Evolutionary conservation across 2,329 filamentous ascomycete genomes (phyloP).

Genomic region (Claviceps sp.): DNA sequence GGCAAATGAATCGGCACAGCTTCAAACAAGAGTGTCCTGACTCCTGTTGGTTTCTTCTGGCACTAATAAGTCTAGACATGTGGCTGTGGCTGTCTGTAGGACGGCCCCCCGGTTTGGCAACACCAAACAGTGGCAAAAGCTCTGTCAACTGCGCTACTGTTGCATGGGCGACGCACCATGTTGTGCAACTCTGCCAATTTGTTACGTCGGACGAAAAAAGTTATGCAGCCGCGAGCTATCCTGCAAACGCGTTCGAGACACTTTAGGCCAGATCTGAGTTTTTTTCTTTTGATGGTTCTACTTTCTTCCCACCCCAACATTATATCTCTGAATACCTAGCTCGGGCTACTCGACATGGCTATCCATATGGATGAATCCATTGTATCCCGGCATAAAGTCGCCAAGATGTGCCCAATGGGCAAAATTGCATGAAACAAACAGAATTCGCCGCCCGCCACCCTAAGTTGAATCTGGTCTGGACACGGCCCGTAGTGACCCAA

Average conservation of each 20-base stretch:
- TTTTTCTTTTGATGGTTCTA: not conserved
- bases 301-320: not conserved
- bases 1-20: too few relatives aligned
- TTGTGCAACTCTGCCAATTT: slow-evolving; percentile 3
- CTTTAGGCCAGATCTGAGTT: not conserved
- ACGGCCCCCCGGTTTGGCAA: not conserved
- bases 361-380: not conserved
- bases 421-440: not conserved
- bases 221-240: slow-evolving; percentile 2
- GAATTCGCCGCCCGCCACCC: not conserved
- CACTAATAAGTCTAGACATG: too few relatives aligned
- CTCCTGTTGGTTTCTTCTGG: too few relatives aligned
- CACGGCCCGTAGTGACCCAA: not conserved
- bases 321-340: too few relatives aligned
- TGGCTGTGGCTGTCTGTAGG: too few relatives aligned
- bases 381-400: not conserved
- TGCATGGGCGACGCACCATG: slow-evolving; percentile 1
- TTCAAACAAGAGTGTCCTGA: too few relatives aligned
- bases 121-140: not conserved
- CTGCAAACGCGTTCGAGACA: not conserved
- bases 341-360: not conserved
- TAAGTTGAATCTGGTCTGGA: not conserved
- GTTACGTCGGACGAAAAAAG: slow-evolving; percentile 1
- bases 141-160: not conserved
- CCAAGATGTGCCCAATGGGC: slow-evolving; percentile 2